Percentiles rank a stretch among this genome's conserved stretches.
Evolutionary conservation across 306 rosid genomes (phyloP).

Genomic region (Cucumis sativus): DNA sequence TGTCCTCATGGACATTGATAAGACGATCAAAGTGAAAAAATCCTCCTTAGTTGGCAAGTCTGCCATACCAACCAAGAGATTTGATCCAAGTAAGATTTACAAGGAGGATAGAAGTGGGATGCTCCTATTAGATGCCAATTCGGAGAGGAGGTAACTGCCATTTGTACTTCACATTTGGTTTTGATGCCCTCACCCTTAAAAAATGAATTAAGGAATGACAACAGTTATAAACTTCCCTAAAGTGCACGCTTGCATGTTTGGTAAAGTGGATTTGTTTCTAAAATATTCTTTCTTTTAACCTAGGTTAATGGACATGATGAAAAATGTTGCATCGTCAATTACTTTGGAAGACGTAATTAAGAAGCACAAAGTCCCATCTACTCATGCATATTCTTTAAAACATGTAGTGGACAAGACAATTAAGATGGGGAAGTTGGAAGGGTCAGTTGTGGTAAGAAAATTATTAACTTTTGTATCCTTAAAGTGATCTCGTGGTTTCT

Average conservation of each 20-base stretch:
- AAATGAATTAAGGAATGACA: not conserved
- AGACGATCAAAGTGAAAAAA: slow-evolving; percentile 19
- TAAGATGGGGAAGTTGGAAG: slow-evolving; percentile 75
- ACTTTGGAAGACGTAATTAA: slow-evolving; percentile 39
- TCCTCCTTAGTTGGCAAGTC: slow-evolving; percentile 28
- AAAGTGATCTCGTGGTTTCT: not conserved
- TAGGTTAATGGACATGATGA: slow-evolving; percentile 53
- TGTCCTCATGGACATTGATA: slow-evolving; percentile 21
- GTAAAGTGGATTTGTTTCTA: not conserved
- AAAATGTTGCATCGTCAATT: slow-evolving; percentile 46
- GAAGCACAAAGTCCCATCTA: slow-evolving; percentile 43
- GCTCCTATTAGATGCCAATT: slow-evolving; percentile 41
- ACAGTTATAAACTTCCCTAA: not conserved
- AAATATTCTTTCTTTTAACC: slow-evolving; percentile 12
- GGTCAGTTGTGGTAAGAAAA: slow-evolving; percentile 50
- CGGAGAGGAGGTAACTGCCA: slow-evolving; percentile 52
- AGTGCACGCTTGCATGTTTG: not conserved
- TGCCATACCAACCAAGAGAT: slow-evolving; percentile 16
- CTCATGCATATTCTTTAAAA: slow-evolving; percentile 34
- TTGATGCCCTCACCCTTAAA: too few species aligned
- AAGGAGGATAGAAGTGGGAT: slow-evolving; percentile 23
- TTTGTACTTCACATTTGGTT: not conserved
- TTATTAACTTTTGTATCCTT: not conserved
- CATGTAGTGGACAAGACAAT: slow-evolving; percentile 53
- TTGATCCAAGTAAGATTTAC: slow-evolving; percentile 20